A percentile compares a stretch with the other conserved stretches of the same genome.
phyloP scores from a whole-genome alignment of 2,329 filamentous ascomycete genomes.

The Phialophora tarda region DNA sequence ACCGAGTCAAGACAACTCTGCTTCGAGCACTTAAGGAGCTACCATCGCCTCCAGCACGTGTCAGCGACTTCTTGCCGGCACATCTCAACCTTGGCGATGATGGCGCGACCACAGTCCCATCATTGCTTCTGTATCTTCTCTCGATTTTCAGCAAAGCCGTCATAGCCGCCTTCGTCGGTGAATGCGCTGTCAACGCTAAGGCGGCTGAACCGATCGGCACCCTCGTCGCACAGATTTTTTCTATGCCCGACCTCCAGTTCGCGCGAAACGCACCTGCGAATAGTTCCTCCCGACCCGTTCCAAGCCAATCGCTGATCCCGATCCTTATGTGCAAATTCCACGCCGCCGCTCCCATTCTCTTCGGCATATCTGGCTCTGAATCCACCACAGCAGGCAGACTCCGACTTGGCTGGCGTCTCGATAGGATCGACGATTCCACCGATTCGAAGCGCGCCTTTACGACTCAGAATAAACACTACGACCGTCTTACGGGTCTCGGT shows the following conservation, averaged over 20 bases:
- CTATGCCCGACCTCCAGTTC: slow-evolving; percentile 63
- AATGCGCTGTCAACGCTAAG: slow-evolving; percentile 67
- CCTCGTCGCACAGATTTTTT: slow-evolving; percentile 75
- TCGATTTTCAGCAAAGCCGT: slow-evolving; percentile 77
- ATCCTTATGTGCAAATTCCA: slow-evolving; percentile 88
- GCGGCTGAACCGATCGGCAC: slow-evolving; percentile 81
- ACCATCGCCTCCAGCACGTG: slow-evolving; percentile 61
- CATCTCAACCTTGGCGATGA: slow-evolving; percentile 42
- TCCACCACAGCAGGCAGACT: slow-evolving; percentile 69
- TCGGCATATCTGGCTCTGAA: slow-evolving; percentile 79
- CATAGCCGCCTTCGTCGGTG: slow-evolving; percentile 71
- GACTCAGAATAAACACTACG: slow-evolving; percentile 73
- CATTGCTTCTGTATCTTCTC: slow-evolving; percentile 74
- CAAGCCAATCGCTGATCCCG: slow-evolving; percentile 73
- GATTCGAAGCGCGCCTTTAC: slow-evolving; percentile 60
- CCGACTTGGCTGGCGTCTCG: slow-evolving; percentile 75
- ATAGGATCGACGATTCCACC: slow-evolving; percentile 53
- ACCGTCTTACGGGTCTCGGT: slow-evolving; percentile 81
- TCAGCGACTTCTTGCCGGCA: slow-evolving; percentile 58
- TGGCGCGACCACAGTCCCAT: slow-evolving; percentile 51
- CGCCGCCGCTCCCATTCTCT: slow-evolving; percentile 79
- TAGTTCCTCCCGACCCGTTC: slow-evolving; percentile 52
- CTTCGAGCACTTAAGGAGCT: slow-evolving; percentile 60
- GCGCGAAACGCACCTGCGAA: slow-evolving; percentile 17
- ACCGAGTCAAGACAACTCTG: slow-evolving; percentile 59